Evolutionary conservation across 75 land plant genomes (phyloP).

Genomic region (Pinus albicaulis): DNA sequence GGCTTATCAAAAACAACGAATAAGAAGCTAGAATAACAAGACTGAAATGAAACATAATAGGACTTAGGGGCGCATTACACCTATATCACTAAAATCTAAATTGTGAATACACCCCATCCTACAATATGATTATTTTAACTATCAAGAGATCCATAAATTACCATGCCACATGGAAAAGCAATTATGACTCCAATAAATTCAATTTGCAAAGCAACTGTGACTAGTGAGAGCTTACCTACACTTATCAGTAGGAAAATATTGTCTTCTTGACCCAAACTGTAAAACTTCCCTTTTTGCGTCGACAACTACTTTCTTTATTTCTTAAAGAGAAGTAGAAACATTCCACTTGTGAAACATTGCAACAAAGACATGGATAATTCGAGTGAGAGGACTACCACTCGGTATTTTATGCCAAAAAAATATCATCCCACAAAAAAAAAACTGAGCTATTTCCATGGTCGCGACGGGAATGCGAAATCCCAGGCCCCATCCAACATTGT

Average conservation of each 20-base stretch:
- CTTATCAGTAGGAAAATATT: constrained; percentile 18
- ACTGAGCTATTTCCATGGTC: constrained; percentile 31
- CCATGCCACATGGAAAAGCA: too few species aligned
- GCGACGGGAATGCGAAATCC: constrained; percentile 54
- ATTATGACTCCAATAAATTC: too few species aligned
- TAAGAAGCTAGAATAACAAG: background rate
- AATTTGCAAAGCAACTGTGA: background rate
- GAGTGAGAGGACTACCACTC: constrained; percentile 36
- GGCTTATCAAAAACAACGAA: background rate
- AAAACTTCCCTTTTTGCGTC: constrained; percentile 16
- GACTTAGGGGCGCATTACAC: background rate
- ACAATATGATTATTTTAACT: too few species aligned
- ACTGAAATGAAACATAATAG: background rate
- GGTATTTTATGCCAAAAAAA: constrained; percentile 23
- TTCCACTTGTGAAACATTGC: constrained; percentile 15
- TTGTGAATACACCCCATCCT: background rate
- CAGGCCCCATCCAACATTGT: constrained; percentile 57
- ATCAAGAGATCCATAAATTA: too few species aligned
- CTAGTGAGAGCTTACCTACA: constrained; percentile 18
- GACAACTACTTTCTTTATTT: background rate
- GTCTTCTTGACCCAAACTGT: constrained; percentile 8
- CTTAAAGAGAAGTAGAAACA: background rate
- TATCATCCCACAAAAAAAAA: constrained; percentile 42
- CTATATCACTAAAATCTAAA: background rate
- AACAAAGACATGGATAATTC: constrained; percentile 28